These are phyloP conservation scores for Eucalyptus albens DNA, from an alignment of 345 rosid genomes.

Conservation along the genomic window DNA sequence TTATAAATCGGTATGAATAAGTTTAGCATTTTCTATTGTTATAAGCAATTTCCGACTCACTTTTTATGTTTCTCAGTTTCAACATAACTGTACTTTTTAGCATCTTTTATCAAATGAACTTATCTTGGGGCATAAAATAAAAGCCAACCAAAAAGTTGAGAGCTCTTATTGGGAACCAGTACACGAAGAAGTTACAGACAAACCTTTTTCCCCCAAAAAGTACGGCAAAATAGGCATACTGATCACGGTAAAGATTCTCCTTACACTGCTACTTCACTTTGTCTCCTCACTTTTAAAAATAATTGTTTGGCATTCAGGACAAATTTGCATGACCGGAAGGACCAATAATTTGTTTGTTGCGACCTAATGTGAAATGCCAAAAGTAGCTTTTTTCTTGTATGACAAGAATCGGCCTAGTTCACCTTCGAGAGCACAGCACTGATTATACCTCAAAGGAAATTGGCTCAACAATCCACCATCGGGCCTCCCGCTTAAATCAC, in stretches of 20 bases:
- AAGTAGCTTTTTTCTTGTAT: not conserved
- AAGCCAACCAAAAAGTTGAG: not conserved
- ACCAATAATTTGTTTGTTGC: not conserved
- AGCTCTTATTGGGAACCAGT: not conserved
- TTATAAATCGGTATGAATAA: not conserved
- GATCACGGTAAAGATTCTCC: not conserved
- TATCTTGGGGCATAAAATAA: not conserved
- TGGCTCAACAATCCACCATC: fast-evolving
- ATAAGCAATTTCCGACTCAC: not conserved
- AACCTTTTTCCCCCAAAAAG: not conserved
- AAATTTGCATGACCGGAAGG: not conserved
- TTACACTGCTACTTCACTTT: not conserved
- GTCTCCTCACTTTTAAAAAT: not conserved
- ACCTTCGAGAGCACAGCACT: fast-evolving
- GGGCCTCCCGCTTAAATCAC: too few species aligned
- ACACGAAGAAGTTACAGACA: not conserved
- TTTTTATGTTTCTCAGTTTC: not conserved
- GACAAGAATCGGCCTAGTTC: fast-evolving
- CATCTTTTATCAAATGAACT: not conserved
- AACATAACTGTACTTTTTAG: too few species aligned
- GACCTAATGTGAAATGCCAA: not conserved
- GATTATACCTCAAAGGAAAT: fast-evolving
- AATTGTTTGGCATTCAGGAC: not conserved
- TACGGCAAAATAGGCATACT: not conserved
- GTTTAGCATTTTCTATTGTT: not conserved